Percentiles rank a stretch among this genome's conserved stretches.
Evolutionary conservation across 306 rosid genomes (phyloP).

Genomic region (Prunus padus): DNA sequence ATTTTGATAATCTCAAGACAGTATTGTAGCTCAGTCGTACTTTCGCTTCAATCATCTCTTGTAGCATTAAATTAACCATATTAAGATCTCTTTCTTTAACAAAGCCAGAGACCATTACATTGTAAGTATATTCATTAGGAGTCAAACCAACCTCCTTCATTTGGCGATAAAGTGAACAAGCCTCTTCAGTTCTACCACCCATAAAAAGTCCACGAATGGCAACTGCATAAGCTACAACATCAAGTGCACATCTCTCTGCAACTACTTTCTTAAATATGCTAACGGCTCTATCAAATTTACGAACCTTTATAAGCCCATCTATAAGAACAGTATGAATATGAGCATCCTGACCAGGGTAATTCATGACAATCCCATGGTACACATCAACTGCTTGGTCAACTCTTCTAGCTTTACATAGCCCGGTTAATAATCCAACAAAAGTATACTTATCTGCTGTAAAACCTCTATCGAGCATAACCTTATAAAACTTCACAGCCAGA

Average conservation of each 20-base stretch:
- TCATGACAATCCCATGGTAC: conserved; percentile 44
- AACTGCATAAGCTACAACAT: conserved; percentile 45
- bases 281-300: conserved; percentile 42
- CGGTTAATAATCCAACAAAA: conserved; percentile 52
- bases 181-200: conserved; percentile 56
- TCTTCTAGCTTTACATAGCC: conserved; percentile 53
- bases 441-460: conserved; percentile 57
- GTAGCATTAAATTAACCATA: conserved; percentile 40
- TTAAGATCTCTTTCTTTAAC: conserved; percentile 38
- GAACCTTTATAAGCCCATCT: conserved; percentile 49
- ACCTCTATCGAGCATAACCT: conserved; percentile 46
- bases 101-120: conserved; percentile 41
- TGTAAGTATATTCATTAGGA: conserved; percentile 45
- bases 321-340: conserved; percentile 50
- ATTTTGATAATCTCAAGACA: conserved; percentile 38
- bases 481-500: conserved; percentile 42
- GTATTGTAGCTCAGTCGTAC: conserved; percentile 38
- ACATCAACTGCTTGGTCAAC: conserved; percentile 49
- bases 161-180: conserved; percentile 35
- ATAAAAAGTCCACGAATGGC: conserved; percentile 52
- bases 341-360: conserved; percentile 44
- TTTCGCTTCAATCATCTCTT: conserved; percentile 61
- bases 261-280: conserved; percentile 36
- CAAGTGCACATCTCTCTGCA: conserved; percentile 37
- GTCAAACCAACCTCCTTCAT: conserved; percentile 55